Percentiles rank a stretch among this genome's conserved stretches.
These are phyloP conservation scores for Malus orientalis DNA, from an alignment of 306 rosid species.

Conservation along the genomic window DNA sequence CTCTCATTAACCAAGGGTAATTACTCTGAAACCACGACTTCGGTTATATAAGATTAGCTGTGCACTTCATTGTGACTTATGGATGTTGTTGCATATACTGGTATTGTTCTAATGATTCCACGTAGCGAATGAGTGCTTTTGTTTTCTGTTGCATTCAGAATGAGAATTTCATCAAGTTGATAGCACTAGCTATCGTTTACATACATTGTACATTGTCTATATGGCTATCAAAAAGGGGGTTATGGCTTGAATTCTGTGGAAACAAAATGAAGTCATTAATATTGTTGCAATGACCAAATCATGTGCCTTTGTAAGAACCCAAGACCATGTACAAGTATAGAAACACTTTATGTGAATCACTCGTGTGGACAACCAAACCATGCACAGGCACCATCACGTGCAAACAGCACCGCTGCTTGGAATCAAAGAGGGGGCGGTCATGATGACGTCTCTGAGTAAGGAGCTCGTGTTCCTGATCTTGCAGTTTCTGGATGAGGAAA, in stretches of 20 bases:
- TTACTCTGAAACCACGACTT: not conserved
- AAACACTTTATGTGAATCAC: slow-evolving; percentile 97
- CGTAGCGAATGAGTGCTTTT: not conserved
- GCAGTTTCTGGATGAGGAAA: slow-evolving; percentile 97
- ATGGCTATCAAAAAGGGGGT: not conserved
- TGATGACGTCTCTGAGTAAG: slow-evolving; percentile 92
- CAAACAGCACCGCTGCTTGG: slow-evolving; percentile 64
- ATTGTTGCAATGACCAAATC: not conserved
- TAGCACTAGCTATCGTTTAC: not conserved
- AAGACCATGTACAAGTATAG: slow-evolving; percentile 91
- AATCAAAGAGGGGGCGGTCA: slow-evolving; percentile 37
- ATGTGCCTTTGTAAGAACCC: slow-evolving; percentile 65
- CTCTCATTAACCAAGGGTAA: slow-evolving; percentile 95
- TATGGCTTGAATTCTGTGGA: not conserved
- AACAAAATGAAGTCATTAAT: not conserved
- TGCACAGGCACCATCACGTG: slow-evolving; percentile 97
- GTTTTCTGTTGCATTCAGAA: not conserved
- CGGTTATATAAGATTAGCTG: not conserved
- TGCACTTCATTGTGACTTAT: slow-evolving; percentile 3
- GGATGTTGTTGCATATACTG: slow-evolving; percentile 1
- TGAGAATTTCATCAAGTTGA: not conserved
- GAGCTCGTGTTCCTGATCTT: slow-evolving; percentile 98
- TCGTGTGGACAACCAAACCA: slow-evolving; percentile 95
- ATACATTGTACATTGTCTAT: not conserved
- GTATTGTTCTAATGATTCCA: not conserved